Evolutionary conservation across 257 asterid species (phyloP), one percentile per base, ranked within the genome.

Genomic region (Salvia miltiorrhiza): DNA sequence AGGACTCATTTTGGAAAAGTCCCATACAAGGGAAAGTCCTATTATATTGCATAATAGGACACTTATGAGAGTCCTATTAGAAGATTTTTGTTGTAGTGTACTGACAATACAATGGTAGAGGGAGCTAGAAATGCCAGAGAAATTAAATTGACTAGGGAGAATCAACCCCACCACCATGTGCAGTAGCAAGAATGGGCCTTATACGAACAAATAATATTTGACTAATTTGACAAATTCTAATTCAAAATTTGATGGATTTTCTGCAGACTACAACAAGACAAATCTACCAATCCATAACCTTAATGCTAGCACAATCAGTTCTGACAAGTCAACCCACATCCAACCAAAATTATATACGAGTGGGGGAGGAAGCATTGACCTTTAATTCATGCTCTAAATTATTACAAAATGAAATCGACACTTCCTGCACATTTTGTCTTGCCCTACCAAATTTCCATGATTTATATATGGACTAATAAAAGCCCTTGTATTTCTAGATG

Each of bases 291-390:
- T 52, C 59, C 59, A 10, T 52, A 19, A 19, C 0, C 16, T 43
- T 4, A 45, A 4, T 53, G 60, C 33, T 12, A 53, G 10, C 16
- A 53, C 26, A 19, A 12, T 50, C 64, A 57, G n/a, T 30, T 59
- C 65, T 33, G 66, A 60, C 32, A 37, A 13, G 66, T 60, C 66
- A 60, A 60, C 66, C 33, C 64, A 33, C 5, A 32, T 58, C 64
- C 26, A 8, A 58, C 64, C 45, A 58, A 58, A 28, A 7, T 32
- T 7, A 16, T 16, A 12, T 20, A 19, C 13, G 45, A 20, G 60
- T 73, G 69, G 76, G 76, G 76, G 39, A 28, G 5, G 13, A 16
- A 7, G 57, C 32, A 77, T 78, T 78, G 82, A 78, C 82, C 52
- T 40, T 60, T 14, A 57, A 65, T 39, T 21, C 24, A 3, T 63